Conservation (phyloP, 371 early-diverging fungal species). For the Rhizopus arrhizus region DNA sequence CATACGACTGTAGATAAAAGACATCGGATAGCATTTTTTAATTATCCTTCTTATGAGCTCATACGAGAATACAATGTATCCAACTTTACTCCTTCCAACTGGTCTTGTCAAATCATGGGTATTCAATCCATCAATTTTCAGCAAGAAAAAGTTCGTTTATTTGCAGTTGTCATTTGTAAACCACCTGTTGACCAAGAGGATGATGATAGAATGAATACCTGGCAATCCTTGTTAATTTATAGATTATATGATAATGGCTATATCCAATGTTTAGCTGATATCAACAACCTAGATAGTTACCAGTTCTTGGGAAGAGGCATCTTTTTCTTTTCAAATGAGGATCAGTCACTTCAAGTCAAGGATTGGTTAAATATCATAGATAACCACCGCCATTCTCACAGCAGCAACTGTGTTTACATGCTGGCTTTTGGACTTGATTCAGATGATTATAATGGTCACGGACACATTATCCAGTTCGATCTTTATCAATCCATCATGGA, state of each 20-base stretch:
- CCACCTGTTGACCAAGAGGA: constrained; percentile 19
- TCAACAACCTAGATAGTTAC: constrained; percentile 20
- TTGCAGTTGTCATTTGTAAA: constrained; percentile 35
- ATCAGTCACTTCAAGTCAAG: neutral
- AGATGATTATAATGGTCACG: constrained; percentile 26
- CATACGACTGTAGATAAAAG: constrained; percentile 13
- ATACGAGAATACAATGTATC: constrained; percentile 34
- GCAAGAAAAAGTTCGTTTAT: constrained; percentile 26
- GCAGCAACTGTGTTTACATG: constrained; percentile 23
- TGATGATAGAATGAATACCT: constrained; percentile 33
- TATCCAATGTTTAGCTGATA: constrained; percentile 36
- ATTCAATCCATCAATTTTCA: constrained; percentile 36
- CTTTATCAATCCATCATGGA: too few relatives aligned
- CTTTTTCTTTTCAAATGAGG: constrained; percentile 31
- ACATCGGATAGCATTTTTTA: constrained; percentile 42
- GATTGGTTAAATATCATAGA: constrained; percentile 36
- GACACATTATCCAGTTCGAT: constrained; percentile 11
- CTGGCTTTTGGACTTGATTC: constrained; percentile 33
- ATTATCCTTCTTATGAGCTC: constrained; percentile 42
- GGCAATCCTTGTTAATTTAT: constrained; percentile 39
- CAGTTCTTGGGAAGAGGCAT: constrained; percentile 37
- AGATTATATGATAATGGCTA: constrained; percentile 37
- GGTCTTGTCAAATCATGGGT: constrained; percentile 42
- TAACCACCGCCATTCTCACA: constrained; percentile 22
- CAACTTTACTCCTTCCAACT: constrained; percentile 26